Percentiles rank a stretch among this genome's conserved stretches.
phyloP scores from a whole-genome alignment of 495 filamentous ascomycete species.

The Lentithecium fluviatile region DNA sequence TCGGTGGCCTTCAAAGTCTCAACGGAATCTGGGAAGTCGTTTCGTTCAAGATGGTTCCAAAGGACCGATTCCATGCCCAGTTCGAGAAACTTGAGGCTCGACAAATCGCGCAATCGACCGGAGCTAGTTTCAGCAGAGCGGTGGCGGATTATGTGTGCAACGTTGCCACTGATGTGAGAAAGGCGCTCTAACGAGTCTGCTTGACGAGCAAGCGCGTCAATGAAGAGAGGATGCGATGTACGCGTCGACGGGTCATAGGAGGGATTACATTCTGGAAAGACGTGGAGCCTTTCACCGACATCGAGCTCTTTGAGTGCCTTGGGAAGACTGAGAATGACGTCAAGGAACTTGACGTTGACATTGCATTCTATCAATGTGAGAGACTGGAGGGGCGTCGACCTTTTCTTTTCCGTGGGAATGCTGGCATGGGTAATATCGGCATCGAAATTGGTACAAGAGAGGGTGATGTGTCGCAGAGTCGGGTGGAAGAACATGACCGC shows the following conservation, averaged over 20 bases:
- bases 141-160: not conserved
- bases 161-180: slow-evolving; percentile 11
- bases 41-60: not conserved
- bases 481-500: slow-evolving; percentile 33
- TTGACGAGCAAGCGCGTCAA: slow-evolving; percentile 18
- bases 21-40: slow-evolving; percentile 12
- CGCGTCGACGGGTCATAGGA: not conserved
- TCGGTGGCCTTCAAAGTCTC: slow-evolving; percentile 14
- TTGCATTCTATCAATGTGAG: slow-evolving; percentile 34
- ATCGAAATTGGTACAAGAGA: slow-evolving; percentile 29
- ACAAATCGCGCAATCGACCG: slow-evolving; percentile 5
- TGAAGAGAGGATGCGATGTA: slow-evolving; percentile 14
- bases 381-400: slow-evolving; percentile 18
- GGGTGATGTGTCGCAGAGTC: slow-evolving; percentile 22
- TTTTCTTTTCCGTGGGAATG: slow-evolving; percentile 7
- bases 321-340: slow-evolving; percentile 18
- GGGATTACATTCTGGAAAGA: slow-evolving; percentile 12
- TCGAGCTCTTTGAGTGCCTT: slow-evolving; percentile 27
- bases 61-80: slow-evolving; percentile 19
- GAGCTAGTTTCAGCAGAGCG: not conserved
- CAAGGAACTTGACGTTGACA: slow-evolving; percentile 20
- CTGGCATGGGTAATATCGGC: slow-evolving; percentile 2
- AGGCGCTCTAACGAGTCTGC: slow-evolving; percentile 25
- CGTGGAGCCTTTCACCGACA: slow-evolving; percentile 25
- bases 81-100: slow-evolving; percentile 11